These are phyloP conservation scores for Candida orba DNA, from an alignment of 805 yeast genomes.

Conservation along the genomic window DNA sequence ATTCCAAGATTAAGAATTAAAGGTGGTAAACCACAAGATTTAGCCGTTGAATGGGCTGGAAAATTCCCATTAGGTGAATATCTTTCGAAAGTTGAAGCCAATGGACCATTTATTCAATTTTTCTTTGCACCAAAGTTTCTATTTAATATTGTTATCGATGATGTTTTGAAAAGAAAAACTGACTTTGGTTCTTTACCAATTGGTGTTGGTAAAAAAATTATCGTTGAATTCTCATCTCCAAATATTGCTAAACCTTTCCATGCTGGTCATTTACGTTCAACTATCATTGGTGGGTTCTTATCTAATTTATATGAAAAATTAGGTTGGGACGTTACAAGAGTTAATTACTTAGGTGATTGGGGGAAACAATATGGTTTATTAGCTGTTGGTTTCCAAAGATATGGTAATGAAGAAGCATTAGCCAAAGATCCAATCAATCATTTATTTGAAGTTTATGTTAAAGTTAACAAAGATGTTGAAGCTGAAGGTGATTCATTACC, in stretches of 20 bases:
- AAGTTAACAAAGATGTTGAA: conserved; percentile 70
- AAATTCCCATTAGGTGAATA: conserved; percentile 68
- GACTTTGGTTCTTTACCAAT: conserved; percentile 68
- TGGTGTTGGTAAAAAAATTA: conserved; percentile 61
- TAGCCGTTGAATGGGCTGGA: conserved; percentile 72
- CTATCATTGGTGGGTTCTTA: conserved; percentile 95
- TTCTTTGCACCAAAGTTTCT: conserved; percentile 65
- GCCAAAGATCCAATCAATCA: conserved; percentile 84
- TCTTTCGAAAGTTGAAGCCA: conserved; percentile 64
- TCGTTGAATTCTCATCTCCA: conserved; percentile 94
- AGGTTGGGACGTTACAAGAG: conserved; percentile 89
- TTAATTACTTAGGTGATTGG: conserved; percentile 98
- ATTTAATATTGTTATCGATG: conserved; percentile 61
- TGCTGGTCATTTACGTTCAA: conserved; percentile 97
- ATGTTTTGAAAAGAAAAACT: conserved; percentile 50
- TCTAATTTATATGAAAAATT: conserved; percentile 81
- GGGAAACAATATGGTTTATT: conserved; percentile 97
- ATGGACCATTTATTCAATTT: conserved; percentile 90
- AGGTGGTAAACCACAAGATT: conserved; percentile 68
- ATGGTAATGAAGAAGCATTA: conserved; percentile 73
- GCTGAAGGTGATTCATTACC: conserved; percentile 43
- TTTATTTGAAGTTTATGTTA: conserved; percentile 89
- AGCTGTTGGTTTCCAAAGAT: conserved; percentile 85
- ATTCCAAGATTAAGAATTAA: conserved; percentile 86
- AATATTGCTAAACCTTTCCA: conserved; percentile 99